Conservation (phyloP, 2,329 filamentous ascomycete genomes). For the Fusarium haematococcum region DNA sequence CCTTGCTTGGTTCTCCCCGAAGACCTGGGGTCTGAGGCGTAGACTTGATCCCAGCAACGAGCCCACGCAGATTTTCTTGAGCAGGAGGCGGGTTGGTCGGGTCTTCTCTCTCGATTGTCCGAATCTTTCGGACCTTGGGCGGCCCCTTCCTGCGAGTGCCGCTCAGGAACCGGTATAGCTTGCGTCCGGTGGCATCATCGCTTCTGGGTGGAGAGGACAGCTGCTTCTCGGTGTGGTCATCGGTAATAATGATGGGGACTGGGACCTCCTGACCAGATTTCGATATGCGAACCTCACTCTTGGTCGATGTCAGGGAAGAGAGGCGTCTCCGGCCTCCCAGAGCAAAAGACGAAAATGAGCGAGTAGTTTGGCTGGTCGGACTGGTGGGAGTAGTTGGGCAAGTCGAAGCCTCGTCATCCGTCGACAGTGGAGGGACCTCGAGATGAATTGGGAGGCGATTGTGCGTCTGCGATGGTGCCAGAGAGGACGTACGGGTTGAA, state of each 20-base stretch:
- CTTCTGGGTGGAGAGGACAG: background rate
- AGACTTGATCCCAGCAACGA: slow-evolving; percentile 40
- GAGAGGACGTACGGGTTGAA: slow-evolving; percentile 34
- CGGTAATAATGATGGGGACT: slow-evolving; percentile 17
- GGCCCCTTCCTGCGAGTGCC: slow-evolving; percentile 35
- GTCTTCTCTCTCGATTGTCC: slow-evolving; percentile 31
- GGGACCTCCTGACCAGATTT: slow-evolving; percentile 14
- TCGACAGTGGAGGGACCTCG: slow-evolving; percentile 27
- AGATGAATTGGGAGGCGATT: slow-evolving; percentile 33
- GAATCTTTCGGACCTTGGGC: slow-evolving; percentile 26
- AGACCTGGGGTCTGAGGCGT: slow-evolving; percentile 52
- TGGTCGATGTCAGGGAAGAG: slow-evolving; percentile 33
- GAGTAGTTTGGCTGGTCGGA: slow-evolving; percentile 7
- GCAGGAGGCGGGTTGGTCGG: slow-evolving; percentile 45
- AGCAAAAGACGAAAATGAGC: slow-evolving; percentile 34
- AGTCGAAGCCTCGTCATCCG: slow-evolving; percentile 32
- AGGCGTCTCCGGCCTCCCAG: slow-evolving; percentile 33
- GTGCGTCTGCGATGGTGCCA: slow-evolving; percentile 30
- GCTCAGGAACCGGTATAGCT: slow-evolving; percentile 32
- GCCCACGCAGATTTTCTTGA: background rate
- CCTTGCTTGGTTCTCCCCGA: slow-evolving; percentile 57
- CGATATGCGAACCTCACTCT: slow-evolving; percentile 29
- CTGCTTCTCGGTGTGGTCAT: background rate
- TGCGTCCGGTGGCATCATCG: slow-evolving; percentile 13
- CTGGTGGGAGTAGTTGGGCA: slow-evolving; percentile 33